A percentile compares a stretch with the other conserved stretches of the same genome.
phyloP scores from a whole-genome alignment of 805 yeast genomes.

The Dipodascus albidus region DNA sequence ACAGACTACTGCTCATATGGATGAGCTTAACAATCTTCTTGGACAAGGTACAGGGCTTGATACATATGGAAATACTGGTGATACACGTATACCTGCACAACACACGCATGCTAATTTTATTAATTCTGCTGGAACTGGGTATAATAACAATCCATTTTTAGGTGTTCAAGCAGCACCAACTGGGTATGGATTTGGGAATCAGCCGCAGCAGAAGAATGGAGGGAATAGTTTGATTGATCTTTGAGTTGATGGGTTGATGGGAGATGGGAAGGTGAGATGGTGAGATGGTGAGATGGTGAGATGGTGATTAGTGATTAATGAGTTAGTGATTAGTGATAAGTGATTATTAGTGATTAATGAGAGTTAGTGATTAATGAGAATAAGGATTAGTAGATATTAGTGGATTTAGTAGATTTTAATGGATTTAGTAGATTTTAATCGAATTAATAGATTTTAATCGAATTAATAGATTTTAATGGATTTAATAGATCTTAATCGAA shows the following conservation, averaged over 20 bases:
- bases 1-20: constrained; percentile 32
- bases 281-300: not conserved
- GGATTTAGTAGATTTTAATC: too few species aligned
- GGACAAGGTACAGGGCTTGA: constrained; percentile 87
- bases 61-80: constrained; percentile 85
- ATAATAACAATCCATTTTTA: constrained; percentile 43
- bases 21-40: constrained; percentile 62
- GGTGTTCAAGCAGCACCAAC: constrained; percentile 74
- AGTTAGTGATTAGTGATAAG: too few species aligned
- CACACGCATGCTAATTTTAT: constrained; percentile 76
- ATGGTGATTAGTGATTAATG: too few species aligned
- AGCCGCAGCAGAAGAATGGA: constrained; percentile 20
- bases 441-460: too few species aligned
- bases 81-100: constrained; percentile 80
- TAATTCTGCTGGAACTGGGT: constrained; percentile 59
- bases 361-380: too few species aligned
- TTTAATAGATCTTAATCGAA: too few species aligned
- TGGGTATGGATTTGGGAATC: constrained; percentile 92
- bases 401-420: too few species aligned
- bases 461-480: too few species aligned
- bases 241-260: too few species aligned
- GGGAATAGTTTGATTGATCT: constrained; percentile 1
- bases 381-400: too few species aligned
- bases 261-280: not conserved
- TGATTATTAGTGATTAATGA: too few species aligned